These are phyloP conservation scores for Candida tibetensis DNA, from an alignment of 805 yeast species.

Conservation along the genomic window DNA sequence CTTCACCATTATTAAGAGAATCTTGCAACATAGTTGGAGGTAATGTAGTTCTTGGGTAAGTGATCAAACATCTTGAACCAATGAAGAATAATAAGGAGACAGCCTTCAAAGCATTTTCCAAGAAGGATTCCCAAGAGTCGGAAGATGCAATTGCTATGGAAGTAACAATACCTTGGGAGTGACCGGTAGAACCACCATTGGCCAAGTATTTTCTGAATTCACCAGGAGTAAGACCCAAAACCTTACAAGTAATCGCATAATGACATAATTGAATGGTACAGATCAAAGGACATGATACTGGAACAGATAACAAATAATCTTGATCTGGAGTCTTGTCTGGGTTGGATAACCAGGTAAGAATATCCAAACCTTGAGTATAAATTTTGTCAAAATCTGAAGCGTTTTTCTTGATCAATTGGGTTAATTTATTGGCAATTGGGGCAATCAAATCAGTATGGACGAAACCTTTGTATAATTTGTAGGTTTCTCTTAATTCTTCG, in stretches of 20 bases:
- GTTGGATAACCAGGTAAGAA: constrained; percentile 80
- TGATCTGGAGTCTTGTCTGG: constrained; percentile 86
- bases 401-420: constrained; percentile 65
- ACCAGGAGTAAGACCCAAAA: constrained; percentile 87
- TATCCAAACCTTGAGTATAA: constrained; percentile 90
- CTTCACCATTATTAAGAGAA: constrained; percentile 90
- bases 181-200: constrained; percentile 72
- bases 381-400: constrained; percentile 61
- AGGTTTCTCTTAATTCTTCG: constrained; percentile 88
- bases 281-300: constrained; percentile 95
- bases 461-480: constrained; percentile 72
- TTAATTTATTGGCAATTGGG: constrained; percentile 66
- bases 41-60: constrained; percentile 89
- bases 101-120: constrained; percentile 68
- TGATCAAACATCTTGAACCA: constrained; percentile 87
- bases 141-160: constrained; percentile 85
- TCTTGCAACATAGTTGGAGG: constrained; percentile 93
- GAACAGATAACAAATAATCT: constrained; percentile 85
- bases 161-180: constrained; percentile 88
- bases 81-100: constrained; percentile 85
- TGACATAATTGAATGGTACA: constrained; percentile 95
- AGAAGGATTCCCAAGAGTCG: constrained; percentile 82
- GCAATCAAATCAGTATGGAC: constrained; percentile 63
- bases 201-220: constrained; percentile 65
- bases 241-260: constrained; percentile 81